Base-by-base conservation (phyloP, 768 basidiomycete genomes). In the Pseudohyphozyma bogoriensis region DNA sequence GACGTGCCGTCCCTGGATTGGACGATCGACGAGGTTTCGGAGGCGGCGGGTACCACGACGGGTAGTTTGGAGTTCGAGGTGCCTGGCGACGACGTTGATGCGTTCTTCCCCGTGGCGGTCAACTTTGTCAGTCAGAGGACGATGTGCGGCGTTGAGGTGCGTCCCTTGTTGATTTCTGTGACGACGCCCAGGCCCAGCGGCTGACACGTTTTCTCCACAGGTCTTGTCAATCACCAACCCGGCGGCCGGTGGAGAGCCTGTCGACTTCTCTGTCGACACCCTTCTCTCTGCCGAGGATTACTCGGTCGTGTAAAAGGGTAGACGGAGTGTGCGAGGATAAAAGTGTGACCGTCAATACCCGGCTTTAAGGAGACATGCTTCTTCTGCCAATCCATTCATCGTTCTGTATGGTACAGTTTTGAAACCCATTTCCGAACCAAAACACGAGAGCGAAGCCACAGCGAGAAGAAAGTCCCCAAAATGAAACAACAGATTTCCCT, bases 61-160 rank as follows among this genome's bases (percentile, higher is more conserved):
- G 93, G 93, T 12, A 87, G 83, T n/a, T 77, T 97, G 68, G 88
- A 96, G 68, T 96, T 97, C 76, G 85, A 80, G 44, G 83, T 90
- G 51, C 83, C 83, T 11, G 90, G 89, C 5, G 87, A 89, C 63
- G 90, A 93, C 64, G 74, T 79, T 0, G 83, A 81, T 5, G 81
- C 80, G 13, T 93, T 95, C 78, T 99, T 96, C 87, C 92, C 93
- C 3, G 89, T 99, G 51, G 79, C 79, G 37, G 84, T 93, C 2
- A 74, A 79, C 2, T 96, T 97, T 70, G 82, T 85, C 52, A 85
- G 83, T 0, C 80, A 85, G 66, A 87, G 87, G 11, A 87, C 85
- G 68, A 73, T 93, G 63, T 84, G 85, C 0, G 88, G 90, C 26
- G 78, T 95, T 40, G 79, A 77, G 32, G 81, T 92, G 49, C 58